These are phyloP conservation scores for Solanum ossicruentum DNA, from an alignment of 257 asterid genomes.

Conservation along the genomic window DNA sequence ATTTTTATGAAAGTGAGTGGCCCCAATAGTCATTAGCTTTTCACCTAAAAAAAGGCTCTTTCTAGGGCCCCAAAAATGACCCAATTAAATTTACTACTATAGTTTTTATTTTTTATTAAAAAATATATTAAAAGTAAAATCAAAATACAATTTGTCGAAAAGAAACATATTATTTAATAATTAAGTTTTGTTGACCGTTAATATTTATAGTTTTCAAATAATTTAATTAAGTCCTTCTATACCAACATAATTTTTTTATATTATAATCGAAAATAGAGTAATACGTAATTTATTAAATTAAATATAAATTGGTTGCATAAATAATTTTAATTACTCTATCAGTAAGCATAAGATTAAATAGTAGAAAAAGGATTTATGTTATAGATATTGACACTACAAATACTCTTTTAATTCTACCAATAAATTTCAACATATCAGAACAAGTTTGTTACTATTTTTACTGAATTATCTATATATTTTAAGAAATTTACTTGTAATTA, in stretches of 20 bases:
- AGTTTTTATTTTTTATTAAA: not conserved
- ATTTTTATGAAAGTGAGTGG: not conserved
- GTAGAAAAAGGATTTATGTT: not conserved
- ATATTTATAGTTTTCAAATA: not conserved
- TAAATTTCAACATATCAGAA: no score
- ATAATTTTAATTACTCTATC: not conserved
- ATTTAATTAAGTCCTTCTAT: not conserved
- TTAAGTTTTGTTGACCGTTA: not conserved
- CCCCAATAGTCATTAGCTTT: not conserved
- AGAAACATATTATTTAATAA: not conserved
- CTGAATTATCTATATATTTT: not conserved
- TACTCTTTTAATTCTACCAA: not conserved
- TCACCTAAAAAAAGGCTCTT: not conserved
- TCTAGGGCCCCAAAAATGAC: not conserved
- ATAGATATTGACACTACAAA: not conserved
- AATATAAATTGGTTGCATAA: not conserved
- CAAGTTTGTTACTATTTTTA: no score
- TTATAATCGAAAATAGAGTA: not conserved
- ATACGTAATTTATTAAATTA: not conserved
- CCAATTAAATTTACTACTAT: not conserved
- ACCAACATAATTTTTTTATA: not conserved
- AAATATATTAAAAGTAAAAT: no score
- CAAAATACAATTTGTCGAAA: accelerated
- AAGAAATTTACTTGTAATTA: no score
- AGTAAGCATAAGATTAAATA: not conserved